A percentile compares a stretch with the other conserved stretches of the same genome.
phyloP scores from a whole-genome alignment of 768 basidiomycete species.

The Cystofilobasidium capitatum region DNA sequence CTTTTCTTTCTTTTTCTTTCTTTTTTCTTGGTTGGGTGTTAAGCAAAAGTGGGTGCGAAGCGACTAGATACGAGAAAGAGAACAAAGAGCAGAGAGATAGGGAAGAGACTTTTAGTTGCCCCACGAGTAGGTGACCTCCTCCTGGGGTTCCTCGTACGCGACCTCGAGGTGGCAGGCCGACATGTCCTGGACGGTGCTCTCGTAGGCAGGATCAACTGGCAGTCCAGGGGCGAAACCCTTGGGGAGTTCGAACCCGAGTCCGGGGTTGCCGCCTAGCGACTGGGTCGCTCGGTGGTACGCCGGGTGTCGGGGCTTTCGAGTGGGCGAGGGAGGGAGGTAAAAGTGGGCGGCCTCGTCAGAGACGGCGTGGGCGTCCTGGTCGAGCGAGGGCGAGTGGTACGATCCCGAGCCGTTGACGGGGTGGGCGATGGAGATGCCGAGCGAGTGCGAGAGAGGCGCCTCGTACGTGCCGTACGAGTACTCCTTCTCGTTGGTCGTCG shows the following conservation, averaged over 20 bases:
- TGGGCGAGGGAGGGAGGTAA: background rate
- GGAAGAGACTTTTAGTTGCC: no score
- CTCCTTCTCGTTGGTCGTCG: background rate
- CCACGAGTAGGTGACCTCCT: constrained; percentile 4
- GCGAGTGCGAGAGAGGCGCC: background rate
- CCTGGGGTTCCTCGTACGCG: background rate
- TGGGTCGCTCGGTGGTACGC: background rate
- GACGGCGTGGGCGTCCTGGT: no score
- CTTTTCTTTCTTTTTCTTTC: no score
- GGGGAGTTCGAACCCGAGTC: background rate
- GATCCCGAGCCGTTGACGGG: background rate
- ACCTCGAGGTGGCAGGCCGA: background rate
- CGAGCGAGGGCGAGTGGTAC: background rate
- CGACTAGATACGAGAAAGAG: no score
- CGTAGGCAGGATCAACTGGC: background rate
- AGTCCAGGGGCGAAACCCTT: background rate
- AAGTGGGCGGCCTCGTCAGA: background rate
- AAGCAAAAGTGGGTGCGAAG: no score
- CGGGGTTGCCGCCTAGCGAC: background rate
- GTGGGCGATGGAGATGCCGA: background rate
- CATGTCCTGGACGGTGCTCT: background rate
- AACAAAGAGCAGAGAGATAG: no score
- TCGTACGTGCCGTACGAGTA: background rate
- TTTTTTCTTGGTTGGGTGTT: no score
- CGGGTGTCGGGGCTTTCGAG: background rate